phyloP scores from a whole-genome alignment of 2,329 filamentous ascomycete species.

The Ascomycota sp. region DNA sequence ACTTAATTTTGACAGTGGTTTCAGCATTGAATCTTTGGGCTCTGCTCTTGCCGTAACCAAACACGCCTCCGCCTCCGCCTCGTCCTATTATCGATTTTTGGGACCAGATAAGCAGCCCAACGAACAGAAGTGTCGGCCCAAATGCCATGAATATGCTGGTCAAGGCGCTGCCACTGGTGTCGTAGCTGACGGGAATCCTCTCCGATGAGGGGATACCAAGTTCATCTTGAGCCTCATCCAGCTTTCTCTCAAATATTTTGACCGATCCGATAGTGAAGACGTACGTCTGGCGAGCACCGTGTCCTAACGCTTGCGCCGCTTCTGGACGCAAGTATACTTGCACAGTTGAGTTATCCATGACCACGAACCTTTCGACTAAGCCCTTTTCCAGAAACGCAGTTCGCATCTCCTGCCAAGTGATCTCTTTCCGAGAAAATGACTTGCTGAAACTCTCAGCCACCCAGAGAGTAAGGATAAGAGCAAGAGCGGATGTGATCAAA shows the following conservation, averaged over 20 bases:
- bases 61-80: conserved; percentile 54
- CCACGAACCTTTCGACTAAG: conserved; percentile 77
- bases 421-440: conserved; percentile 40
- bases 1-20: conserved; percentile 90
- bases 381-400: conserved; percentile 92
- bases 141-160: conserved; percentile 59
- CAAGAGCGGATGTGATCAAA: conserved; percentile 6
- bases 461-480: conserved; percentile 33
- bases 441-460: conserved; percentile 20
- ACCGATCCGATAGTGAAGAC: conserved; percentile 92
- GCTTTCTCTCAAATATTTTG: conserved; percentile 72
- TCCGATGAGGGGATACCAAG: conserved; percentile 72
- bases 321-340: conserved; percentile 64
- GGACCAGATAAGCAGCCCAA: conserved; percentile 65
- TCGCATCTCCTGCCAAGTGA: conserved; percentile 94
- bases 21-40: conserved; percentile 98
- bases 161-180: conserved; percentile 52
- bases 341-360: conserved; percentile 52
- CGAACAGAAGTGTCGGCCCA: conserved; percentile 68
- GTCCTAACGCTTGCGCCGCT: conserved; percentile 27
- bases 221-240: conserved; percentile 76
- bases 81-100: conserved; percentile 54
- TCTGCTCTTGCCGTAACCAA: conserved; percentile 87
- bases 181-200: conserved; percentile 81
- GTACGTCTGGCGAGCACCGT: conserved; percentile 28